Evolutionary conservation across 108 stramenopile genomes (phyloP).

Genomic region (Mediolabrus comicus): DNA sequence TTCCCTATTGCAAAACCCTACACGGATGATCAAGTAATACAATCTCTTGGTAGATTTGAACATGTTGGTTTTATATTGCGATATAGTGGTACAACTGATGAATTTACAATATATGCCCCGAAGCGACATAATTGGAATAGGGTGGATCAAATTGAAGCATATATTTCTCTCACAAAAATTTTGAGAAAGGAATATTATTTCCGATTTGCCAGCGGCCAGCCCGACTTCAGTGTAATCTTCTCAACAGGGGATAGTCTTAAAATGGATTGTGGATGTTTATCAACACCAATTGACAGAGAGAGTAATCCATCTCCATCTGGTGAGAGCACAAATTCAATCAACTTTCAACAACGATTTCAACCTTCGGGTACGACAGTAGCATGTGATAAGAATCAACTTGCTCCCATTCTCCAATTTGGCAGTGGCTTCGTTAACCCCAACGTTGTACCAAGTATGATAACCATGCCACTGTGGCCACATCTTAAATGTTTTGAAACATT

Average conservation of each 20-base stretch:
- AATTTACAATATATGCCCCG: not conserved
- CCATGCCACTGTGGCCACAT: conserved; percentile 1
- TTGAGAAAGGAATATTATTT: not conserved
- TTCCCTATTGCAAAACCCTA: not conserved
- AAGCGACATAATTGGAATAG: not conserved
- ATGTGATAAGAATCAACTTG: not conserved
- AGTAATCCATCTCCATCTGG: not conserved
- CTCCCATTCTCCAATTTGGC: conserved; percentile 1
- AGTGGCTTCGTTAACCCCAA: not conserved
- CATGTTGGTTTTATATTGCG: not conserved
- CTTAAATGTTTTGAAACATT: not conserved
- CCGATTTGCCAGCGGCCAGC: not conserved
- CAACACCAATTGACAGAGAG: not conserved
- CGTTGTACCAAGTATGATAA: not conserved
- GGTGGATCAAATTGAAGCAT: not conserved
- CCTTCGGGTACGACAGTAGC: not conserved
- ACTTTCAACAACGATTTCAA: not conserved
- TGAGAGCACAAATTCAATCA: not conserved
- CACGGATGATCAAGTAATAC: not conserved
- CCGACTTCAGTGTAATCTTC: conserved; percentile 1
- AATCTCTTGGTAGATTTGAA: not conserved
- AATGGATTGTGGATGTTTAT: conserved; percentile 1
- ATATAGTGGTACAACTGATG: not conserved
- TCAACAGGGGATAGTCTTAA: conserved; percentile 8
- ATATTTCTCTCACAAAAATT: not conserved